phyloP scores from a whole-genome alignment of 2,329 filamentous ascomycete genomes.

The Apiospora sp. region DNA sequence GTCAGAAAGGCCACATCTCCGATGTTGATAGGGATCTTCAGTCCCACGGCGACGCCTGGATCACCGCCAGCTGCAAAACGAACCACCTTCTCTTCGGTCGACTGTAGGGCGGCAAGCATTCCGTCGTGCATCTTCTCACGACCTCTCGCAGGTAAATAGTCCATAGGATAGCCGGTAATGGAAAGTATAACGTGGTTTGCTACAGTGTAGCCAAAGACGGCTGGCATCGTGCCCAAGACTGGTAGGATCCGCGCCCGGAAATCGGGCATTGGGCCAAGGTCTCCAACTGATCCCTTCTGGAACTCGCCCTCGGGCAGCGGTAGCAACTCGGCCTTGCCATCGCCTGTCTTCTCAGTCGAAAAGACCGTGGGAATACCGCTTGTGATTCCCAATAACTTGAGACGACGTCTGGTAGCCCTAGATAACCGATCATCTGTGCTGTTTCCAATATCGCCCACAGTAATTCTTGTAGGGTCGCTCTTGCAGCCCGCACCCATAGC shows the following conservation, averaged over 20 bases:
- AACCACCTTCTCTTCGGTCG: slow-evolving; percentile 78
- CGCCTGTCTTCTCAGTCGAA: slow-evolving; percentile 87
- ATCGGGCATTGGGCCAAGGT: slow-evolving; percentile 87
- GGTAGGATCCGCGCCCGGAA: slow-evolving; percentile 95
- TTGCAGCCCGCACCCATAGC: slow-evolving; percentile 98
- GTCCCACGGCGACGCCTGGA: slow-evolving; percentile 65
- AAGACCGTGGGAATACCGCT: slow-evolving; percentile 91
- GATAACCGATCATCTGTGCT: slow-evolving; percentile 91
- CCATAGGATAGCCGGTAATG: slow-evolving; percentile 82
- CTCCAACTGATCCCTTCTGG: slow-evolving; percentile 82
- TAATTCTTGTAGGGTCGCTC: slow-evolving; percentile 81
- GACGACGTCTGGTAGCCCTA: slow-evolving; percentile 78
- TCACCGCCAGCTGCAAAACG: slow-evolving; percentile 57
- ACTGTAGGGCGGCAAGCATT: slow-evolving; percentile 78
- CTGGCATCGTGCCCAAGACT: slow-evolving; percentile 95
- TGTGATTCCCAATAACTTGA: slow-evolving; percentile 80
- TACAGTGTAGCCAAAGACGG: slow-evolving; percentile 89
- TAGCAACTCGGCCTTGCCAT: slow-evolving; percentile 88
- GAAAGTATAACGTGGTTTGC: slow-evolving; percentile 93
- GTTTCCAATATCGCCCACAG: slow-evolving; percentile 88
- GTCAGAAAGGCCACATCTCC: slow-evolving; percentile 87
- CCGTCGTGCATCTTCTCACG: slow-evolving; percentile 93
- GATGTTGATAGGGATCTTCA: slow-evolving; percentile 80
- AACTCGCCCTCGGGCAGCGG: slow-evolving; percentile 90
- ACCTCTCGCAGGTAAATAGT: slow-evolving; percentile 81